Conservation (phyloP, 371 early-diverging fungal species). For the Mucor circinelloides region DNA sequence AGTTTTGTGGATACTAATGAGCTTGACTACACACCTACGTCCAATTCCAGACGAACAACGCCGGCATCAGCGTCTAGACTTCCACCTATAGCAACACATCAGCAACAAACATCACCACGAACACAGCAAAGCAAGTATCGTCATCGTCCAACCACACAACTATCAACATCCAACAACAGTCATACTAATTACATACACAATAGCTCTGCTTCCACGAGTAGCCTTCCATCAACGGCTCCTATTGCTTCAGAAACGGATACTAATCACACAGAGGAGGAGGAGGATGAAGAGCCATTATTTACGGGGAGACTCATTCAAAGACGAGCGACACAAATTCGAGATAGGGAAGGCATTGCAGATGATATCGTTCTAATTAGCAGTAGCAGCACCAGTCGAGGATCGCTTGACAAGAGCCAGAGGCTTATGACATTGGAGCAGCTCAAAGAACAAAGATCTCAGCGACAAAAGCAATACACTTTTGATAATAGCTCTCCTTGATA, state of each 20-base stretch:
- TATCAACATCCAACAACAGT: background rate
- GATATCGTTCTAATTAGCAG: background rate
- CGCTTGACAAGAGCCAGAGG: background rate
- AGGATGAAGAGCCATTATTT: background rate
- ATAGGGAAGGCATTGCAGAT: background rate
- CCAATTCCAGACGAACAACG: background rate
- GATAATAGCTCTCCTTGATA: too few species aligned
- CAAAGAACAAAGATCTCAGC: background rate
- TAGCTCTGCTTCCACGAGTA: background rate
- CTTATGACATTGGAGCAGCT: background rate
- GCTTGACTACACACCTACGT: background rate
- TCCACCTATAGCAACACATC: background rate
- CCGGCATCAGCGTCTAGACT: background rate
- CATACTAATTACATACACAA: background rate
- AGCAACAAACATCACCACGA: background rate
- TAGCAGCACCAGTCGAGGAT: background rate
- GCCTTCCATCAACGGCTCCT: background rate
- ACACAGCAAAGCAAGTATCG: background rate
- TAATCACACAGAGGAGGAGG: background rate
- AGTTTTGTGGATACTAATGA: background rate
- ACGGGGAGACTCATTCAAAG: background rate
- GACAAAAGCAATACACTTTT: background rate
- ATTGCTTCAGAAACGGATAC: background rate
- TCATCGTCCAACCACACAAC: background rate
- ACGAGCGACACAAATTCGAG: background rate